Evolutionary conservation across 2,329 filamentous ascomycete genomes (phyloP).

Genomic region (Colletotrichum liriopes): DNA sequence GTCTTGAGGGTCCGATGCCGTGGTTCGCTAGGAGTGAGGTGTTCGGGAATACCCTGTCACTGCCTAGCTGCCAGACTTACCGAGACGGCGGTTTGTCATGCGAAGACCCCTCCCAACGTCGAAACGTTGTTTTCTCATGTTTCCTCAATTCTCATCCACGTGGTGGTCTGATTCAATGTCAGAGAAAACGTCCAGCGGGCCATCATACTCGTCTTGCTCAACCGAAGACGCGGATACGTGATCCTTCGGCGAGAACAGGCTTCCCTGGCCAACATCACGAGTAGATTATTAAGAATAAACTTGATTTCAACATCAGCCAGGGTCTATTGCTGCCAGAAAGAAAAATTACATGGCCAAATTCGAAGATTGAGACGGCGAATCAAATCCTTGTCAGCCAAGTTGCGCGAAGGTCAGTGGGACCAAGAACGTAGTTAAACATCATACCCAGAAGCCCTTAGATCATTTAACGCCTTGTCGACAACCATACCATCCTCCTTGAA

Average conservation of each 20-base stretch:
- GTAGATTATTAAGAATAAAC: too few species aligned
- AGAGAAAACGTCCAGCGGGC: not conserved
- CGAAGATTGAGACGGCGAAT: not conserved
- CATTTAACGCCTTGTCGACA: constrained; percentile 48
- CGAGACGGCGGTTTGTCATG: too few species aligned
- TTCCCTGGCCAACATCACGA: not conserved
- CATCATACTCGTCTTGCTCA: too few species aligned
- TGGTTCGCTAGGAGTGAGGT: not conserved
- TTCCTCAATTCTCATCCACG: not conserved
- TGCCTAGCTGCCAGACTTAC: not conserved
- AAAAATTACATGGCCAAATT: too few species aligned
- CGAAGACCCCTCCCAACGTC: not conserved
- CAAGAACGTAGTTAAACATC: constrained; percentile 42
- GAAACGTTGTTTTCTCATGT: not conserved
- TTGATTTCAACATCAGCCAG: too few species aligned
- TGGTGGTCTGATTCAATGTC: not conserved
- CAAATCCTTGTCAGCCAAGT: too few species aligned
- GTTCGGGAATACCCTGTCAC: not conserved
- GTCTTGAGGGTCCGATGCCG: not conserved
- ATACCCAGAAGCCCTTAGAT: constrained; percentile 49
- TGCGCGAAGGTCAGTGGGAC: not conserved
- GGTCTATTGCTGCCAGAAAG: not conserved
- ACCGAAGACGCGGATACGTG: not conserved
- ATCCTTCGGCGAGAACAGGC: too few species aligned
- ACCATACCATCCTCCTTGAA: constrained; percentile 47